Evolutionary conservation across 1,284 basidiomycete species (phyloP).

Genomic region (Ganoderma lingzhi): DNA sequence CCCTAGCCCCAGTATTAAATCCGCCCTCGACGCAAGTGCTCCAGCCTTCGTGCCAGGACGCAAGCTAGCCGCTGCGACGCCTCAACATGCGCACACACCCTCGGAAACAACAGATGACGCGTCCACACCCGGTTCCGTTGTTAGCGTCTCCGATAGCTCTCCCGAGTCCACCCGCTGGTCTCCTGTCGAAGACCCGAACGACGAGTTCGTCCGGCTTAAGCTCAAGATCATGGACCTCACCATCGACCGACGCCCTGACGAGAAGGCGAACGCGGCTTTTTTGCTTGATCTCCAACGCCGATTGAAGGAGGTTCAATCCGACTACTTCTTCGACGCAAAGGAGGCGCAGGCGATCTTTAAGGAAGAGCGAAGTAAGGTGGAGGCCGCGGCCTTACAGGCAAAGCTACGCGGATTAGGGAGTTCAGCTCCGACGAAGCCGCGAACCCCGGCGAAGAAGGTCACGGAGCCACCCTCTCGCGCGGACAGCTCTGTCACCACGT

Average conservation of each 20-base stretch:
- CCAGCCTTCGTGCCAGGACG: conserved; percentile 47
- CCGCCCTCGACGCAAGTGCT: conserved; percentile 42
- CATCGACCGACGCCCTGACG: conserved; percentile 41
- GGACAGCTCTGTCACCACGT: conserved; percentile 14
- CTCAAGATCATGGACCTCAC: conserved; percentile 59
- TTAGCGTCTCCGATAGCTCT: conserved; percentile 21
- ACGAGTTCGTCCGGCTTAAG: conserved; percentile 69
- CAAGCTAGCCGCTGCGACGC: conserved; percentile 16
- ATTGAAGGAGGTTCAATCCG: conserved; percentile 63
- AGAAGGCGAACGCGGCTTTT: conserved; percentile 48
- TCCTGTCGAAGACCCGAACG: conserved; percentile 64
- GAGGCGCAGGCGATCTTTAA: conserved; percentile 72
- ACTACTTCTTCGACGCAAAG: conserved; percentile 80
- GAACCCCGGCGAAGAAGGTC: conserved; percentile 13
- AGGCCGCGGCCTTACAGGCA: conserved; percentile 59
- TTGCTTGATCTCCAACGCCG: conserved; percentile 59
- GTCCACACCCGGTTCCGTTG: conserved; percentile 18
- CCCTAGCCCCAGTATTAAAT: conserved; percentile 24
- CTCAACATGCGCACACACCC: conserved; percentile 4
- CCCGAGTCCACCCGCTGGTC: conserved; percentile 40
- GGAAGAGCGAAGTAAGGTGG: conserved; percentile 61
- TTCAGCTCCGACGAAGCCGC: conserved; percentile 12
- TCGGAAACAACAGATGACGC: conserved; percentile 12
- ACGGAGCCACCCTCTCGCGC: conserved; percentile 27
- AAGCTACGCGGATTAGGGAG: conserved; percentile 54